Evolutionary conservation across 2,329 filamentous ascomycete species (phyloP).

Genomic region (Macrophomina phaseolina): DNA sequence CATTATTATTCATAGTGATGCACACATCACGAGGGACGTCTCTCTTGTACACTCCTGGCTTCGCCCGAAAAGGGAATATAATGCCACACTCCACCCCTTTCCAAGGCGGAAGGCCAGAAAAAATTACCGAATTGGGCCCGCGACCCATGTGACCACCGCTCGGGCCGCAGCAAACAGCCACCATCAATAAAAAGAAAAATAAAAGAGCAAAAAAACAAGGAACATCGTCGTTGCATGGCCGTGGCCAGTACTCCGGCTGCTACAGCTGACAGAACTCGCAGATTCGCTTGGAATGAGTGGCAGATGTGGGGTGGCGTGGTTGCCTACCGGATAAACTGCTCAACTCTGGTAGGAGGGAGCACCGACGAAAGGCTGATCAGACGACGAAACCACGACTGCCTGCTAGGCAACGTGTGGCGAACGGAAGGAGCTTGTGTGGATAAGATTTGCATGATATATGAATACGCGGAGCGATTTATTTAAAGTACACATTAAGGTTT

Average conservation of each 20-base stretch:
- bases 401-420: not conserved
- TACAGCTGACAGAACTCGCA: not conserved
- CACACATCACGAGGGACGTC: constrained; percentile 1
- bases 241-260: not conserved
- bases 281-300: not conserved
- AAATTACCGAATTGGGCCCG: constrained; percentile 15
- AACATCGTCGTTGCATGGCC: not conserved
- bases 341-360: not conserved
- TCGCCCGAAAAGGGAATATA: constrained; percentile 3
- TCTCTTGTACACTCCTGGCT: not conserved
- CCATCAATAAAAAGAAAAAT: no score
- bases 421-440: not conserved
- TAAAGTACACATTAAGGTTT: constrained; percentile 13
- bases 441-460: not conserved
- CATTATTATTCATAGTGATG: not conserved
- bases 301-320: not conserved
- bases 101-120: not conserved
- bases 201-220: not conserved
- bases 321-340: constrained; percentile 12
- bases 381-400: not conserved
- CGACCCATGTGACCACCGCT: constrained; percentile 11
- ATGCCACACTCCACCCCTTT: constrained; percentile 13
- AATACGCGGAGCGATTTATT: not conserved
- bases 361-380: not conserved
- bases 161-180: not conserved